phyloP scores from a whole-genome alignment of 179 eudicot species.

The Spinacia oleracea region DNA sequence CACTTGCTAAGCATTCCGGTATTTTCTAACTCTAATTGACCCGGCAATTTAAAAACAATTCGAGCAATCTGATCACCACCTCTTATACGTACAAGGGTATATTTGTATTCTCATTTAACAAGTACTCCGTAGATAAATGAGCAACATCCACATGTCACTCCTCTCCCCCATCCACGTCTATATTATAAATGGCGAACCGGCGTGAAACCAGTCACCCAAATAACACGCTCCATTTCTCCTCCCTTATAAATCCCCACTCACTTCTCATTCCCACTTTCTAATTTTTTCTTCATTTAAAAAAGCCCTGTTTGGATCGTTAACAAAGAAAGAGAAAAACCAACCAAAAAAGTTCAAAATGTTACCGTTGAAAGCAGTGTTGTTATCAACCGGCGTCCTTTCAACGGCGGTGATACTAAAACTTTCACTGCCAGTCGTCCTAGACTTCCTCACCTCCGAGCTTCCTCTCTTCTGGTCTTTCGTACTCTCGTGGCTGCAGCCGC shows the following conservation, averaged over 20 bases:
- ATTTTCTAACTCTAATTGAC: too few relatives aligned
- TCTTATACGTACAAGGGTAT: too few relatives aligned
- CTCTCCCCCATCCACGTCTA: too few relatives aligned
- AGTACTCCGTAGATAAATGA: too few relatives aligned
- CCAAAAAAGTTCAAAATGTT: neutral
- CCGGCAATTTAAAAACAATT: too few relatives aligned
- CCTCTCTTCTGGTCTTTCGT: slow-evolving; percentile 34
- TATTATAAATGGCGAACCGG: too few relatives aligned
- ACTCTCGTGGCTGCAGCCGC: slow-evolving; percentile 59
- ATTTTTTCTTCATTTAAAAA: neutral
- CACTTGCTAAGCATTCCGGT: too few relatives aligned
- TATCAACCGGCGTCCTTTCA: slow-evolving; percentile 41
- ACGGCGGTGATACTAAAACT: slow-evolving; percentile 41
- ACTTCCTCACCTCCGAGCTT: slow-evolving; percentile 32
- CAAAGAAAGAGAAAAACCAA: neutral
- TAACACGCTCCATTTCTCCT: neutral
- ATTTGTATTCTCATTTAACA: too few relatives aligned
- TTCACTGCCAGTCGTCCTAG: slow-evolving; percentile 33
- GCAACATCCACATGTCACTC: too few relatives aligned
- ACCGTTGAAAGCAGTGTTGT: slow-evolving; percentile 30
- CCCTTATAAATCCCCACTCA: neutral
- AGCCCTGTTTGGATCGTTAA: neutral
- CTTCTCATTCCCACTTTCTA: too few relatives aligned
- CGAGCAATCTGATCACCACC: too few relatives aligned
- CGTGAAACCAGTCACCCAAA: too few relatives aligned